phyloP scores from a whole-genome alignment of 1,139 yeast genomes.

The Saccharomyces hybrid region DNA sequence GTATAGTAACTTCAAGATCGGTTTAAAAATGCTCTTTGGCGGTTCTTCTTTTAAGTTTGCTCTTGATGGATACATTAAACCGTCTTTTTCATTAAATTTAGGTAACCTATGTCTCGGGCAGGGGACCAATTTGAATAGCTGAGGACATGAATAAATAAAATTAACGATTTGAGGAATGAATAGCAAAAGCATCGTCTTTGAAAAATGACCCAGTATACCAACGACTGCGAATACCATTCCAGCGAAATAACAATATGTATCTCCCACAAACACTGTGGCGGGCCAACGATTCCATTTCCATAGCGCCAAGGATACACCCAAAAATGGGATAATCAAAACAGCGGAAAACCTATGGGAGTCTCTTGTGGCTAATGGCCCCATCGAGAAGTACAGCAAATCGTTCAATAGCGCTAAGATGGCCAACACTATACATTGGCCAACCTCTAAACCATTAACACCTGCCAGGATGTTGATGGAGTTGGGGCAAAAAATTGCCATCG shows the following conservation, averaged over 20 bases:
- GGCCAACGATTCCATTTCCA: constrained; percentile 84
- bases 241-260: constrained; percentile 93
- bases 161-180: constrained; percentile 87
- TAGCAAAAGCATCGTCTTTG: constrained; percentile 79
- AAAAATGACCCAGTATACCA: constrained; percentile 92
- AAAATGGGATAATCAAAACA: constrained; percentile 71
- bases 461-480: constrained; percentile 95
- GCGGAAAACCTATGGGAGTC: constrained; percentile 81
- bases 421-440: constrained; percentile 82
- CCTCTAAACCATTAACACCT: constrained; percentile 93
- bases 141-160: constrained; percentile 84
- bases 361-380: constrained; percentile 53
- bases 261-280: constrained; percentile 91
- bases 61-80: constrained; percentile 68
- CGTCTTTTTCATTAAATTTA: constrained; percentile 55
- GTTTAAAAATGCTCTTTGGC: constrained; percentile 29
- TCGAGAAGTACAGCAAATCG: constrained; percentile 61
- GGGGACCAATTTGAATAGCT: constrained; percentile 72
- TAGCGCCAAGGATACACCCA: constrained; percentile 76
- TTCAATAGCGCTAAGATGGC: constrained; percentile 64
- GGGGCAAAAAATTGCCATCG: constrained; percentile 88
- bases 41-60: constrained; percentile 39
- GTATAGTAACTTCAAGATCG: constrained; percentile 30
- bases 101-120: constrained; percentile 97
- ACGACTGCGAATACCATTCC: constrained; percentile 98